Conservation (phyloP, 2,329 filamentous ascomycete species). For the Sporothrix variecibatus region DNA sequence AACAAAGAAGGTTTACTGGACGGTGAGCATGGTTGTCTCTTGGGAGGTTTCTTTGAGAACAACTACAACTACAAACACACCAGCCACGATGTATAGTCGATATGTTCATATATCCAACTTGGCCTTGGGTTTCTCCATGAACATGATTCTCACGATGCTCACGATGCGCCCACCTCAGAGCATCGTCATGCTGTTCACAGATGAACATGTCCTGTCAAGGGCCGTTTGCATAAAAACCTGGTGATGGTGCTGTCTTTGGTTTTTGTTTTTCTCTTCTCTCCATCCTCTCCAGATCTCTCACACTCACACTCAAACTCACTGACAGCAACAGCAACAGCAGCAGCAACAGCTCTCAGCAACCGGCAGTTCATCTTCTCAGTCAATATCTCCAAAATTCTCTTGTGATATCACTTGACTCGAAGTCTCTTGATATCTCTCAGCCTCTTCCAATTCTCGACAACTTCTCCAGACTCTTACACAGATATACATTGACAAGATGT, state of each 20-base stretch:
- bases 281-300: not conserved
- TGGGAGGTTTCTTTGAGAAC: no score
- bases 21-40: not conserved
- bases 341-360: not conserved
- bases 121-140: not conserved
- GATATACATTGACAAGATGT: not conserved
- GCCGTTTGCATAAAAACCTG: not conserved
- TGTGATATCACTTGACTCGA: not conserved
- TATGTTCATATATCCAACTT: not conserved
- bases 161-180: not conserved
- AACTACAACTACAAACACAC: not conserved
- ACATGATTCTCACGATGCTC: not conserved
- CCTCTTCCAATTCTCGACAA: not conserved
- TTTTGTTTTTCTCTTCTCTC: not conserved
- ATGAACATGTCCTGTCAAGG: not conserved
- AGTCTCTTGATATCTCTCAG: not conserved
- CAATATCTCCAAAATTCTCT: not conserved
- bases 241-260: not conserved
- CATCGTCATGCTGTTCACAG: not conserved
- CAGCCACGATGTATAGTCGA: not conserved
- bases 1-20: not conserved
- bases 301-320: not conserved
- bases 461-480: not conserved
- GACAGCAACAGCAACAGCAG: not conserved
- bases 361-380: not conserved